Percentiles rank a stretch among this genome's conserved stretches.
phyloP scores from a whole-genome alignment of 2,329 filamentous ascomycete genomes.

The Arthrinium puccinioides region DNA sequence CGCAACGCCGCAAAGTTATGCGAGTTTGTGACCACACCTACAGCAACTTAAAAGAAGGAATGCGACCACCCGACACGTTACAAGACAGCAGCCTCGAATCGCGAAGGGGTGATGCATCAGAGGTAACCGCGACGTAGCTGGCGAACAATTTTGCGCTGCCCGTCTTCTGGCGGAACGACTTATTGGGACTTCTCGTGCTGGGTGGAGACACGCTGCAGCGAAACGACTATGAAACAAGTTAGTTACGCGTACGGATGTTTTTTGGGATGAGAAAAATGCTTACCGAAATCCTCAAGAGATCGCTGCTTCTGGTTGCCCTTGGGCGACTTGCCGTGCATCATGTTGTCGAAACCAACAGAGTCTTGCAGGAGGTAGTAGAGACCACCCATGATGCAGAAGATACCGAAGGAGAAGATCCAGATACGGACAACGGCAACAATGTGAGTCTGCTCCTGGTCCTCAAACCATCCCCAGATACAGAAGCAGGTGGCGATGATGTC shows the following conservation, averaged over 20 bases:
- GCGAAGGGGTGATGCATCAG: not conserved
- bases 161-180: conserved; percentile 12
- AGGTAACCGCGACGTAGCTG: not conserved
- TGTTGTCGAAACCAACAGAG: conserved; percentile 76
- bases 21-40: conserved; percentile 17
- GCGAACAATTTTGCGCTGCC: conserved; percentile 6
- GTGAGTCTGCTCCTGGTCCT: conserved; percentile 54
- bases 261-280: conserved; percentile 31
- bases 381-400: conserved; percentile 75
- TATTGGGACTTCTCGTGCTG: conserved; percentile 86
- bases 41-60: conserved; percentile 27
- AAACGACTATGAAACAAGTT: conserved; percentile 61
- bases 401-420: conserved; percentile 86
- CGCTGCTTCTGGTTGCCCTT: conserved; percentile 79
- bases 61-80: not conserved
- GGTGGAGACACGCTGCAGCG: conserved; percentile 81
- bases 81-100: not conserved
- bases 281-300: conserved; percentile 83
- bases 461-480: conserved; percentile 79
- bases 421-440: conserved; percentile 82
- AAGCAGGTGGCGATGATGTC: conserved; percentile 82
- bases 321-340: conserved; percentile 84
- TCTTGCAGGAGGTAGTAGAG: conserved; percentile 76
- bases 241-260: no score
- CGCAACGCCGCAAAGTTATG: conserved; percentile 12